These are phyloP conservation scores for Oropetium thomaeum DNA, from an alignment of 176 grass and related monocot genomes.

Conservation along the genomic window DNA sequence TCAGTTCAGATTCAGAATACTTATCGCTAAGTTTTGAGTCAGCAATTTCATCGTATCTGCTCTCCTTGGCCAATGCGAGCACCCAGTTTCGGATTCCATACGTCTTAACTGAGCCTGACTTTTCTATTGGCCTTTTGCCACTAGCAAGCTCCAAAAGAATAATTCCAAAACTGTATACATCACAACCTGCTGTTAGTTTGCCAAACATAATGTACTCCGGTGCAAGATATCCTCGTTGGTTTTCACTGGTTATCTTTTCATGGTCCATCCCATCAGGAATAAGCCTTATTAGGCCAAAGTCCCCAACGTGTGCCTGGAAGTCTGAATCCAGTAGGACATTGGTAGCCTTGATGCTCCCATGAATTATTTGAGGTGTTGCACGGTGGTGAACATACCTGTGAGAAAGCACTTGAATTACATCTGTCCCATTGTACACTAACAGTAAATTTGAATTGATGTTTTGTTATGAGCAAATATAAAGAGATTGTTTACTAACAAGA, in stretches of 20 bases:
- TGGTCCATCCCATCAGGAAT: conserved; percentile 54
- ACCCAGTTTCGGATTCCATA: conserved; percentile 64
- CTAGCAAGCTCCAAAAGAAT: conserved; percentile 66
- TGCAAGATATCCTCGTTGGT: conserved; percentile 63
- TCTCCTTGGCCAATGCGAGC: conserved; percentile 58
- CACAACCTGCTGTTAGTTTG: conserved; percentile 57
- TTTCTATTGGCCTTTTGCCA: conserved; percentile 62
- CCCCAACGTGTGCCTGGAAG: conserved; percentile 55
- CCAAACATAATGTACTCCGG: conserved; percentile 72
- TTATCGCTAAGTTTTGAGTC: conserved; percentile 72
- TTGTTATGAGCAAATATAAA: conserved; percentile 14
- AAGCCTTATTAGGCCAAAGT: conserved; percentile 67
- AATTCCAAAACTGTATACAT: conserved; percentile 80
- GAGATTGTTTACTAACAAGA: conserved; percentile 51
- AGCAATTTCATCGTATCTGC: conserved; percentile 63
- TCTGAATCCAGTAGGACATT: conserved; percentile 70
- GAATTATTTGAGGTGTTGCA: conserved; percentile 53
- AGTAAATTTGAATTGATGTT: not conserved
- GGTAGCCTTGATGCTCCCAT: conserved; percentile 69
- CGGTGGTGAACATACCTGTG: conserved; percentile 66
- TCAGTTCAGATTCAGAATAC: conserved; percentile 63
- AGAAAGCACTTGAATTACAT: conserved; percentile 14
- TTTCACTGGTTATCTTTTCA: conserved; percentile 54
- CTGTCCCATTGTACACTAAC: not conserved
- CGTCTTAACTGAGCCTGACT: conserved; percentile 31